Evolutionary conservation across 1,139 yeast species (phyloP).

Genomic region (Meyerozyma carpophila): DNA sequence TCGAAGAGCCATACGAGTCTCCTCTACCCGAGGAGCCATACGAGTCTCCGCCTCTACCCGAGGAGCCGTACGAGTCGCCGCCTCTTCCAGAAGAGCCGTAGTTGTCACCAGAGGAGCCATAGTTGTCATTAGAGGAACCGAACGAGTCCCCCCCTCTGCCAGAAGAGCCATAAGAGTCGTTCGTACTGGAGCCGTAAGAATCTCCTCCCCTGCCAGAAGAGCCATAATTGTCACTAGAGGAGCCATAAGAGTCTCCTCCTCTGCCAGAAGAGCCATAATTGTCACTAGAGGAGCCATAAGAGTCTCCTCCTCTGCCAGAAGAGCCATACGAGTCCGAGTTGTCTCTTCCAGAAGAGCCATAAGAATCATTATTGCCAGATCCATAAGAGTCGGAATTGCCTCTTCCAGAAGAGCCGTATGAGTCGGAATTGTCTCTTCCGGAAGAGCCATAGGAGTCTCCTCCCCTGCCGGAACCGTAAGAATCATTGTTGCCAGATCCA

Average conservation of each 20-base stretch:
- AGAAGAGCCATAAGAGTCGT: constrained; percentile 10
- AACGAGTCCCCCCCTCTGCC: constrained; percentile 13
- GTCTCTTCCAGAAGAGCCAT: constrained; percentile 12
- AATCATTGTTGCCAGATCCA: constrained; percentile 2
- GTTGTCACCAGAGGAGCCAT: constrained; percentile 10
- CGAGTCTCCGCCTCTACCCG: constrained; percentile 4
- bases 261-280: constrained; percentile 8
- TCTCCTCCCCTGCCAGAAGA: constrained; percentile 5
- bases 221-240: constrained; percentile 11
- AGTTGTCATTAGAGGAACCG: constrained; percentile 14
- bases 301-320: constrained; percentile 6
- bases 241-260: constrained; percentile 16
- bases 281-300: constrained; percentile 13
- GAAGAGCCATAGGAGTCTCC: constrained; percentile 12
- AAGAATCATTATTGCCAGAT: constrained; percentile 2
- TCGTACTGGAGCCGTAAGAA: constrained; percentile 12
- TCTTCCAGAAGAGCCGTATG: constrained; percentile 7
- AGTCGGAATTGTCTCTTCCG: constrained; percentile 11
- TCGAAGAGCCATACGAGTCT: too few species aligned
- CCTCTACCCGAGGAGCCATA: too few species aligned
- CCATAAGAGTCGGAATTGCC: constrained; percentile 6
- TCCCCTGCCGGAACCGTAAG: constrained; percentile 4
- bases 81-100: constrained; percentile 5
- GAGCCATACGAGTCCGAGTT: constrained; percentile 9
- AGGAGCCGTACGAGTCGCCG: constrained; percentile 9